phyloP scores from a whole-genome alignment of 305 asterid species.

The Rubia tinctorum region DNA sequence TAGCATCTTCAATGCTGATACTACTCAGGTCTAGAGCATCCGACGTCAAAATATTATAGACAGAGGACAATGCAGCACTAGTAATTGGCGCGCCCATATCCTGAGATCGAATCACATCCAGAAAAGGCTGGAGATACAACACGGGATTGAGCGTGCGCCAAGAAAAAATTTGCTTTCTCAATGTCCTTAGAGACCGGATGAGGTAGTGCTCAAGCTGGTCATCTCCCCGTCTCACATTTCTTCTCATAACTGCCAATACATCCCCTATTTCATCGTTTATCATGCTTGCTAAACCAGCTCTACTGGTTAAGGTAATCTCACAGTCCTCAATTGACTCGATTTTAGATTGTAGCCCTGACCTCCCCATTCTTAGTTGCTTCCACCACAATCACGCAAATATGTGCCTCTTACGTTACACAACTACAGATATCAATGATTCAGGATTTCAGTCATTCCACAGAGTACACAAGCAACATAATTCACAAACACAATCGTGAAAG shows the following conservation, averaged over 20 bases:
- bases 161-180: conserved; percentile 70
- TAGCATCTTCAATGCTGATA: conserved; percentile 71
- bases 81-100: conserved; percentile 95
- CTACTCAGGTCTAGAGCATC: conserved; percentile 73
- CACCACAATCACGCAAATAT: conserved; percentile 22
- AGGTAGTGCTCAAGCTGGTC: conserved; percentile 92
- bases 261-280: conserved; percentile 89
- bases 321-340: conserved; percentile 76
- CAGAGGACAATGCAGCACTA: conserved; percentile 83
- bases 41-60: conserved; percentile 82
- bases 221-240: conserved; percentile 95
- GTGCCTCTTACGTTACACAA: conserved; percentile 2
- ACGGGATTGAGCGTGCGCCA: conserved; percentile 78
- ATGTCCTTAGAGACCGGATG: conserved; percentile 78
- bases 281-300: conserved; percentile 71
- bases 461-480: neutral
- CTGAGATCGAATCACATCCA: conserved; percentile 87
- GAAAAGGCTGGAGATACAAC: conserved; percentile 90
- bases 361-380: conserved; percentile 52
- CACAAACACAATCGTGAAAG: too few relatives aligned
- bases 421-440: neutral
- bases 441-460: neutral
- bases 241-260: conserved; percentile 93
- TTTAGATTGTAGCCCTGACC: conserved; percentile 68
- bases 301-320: conserved; percentile 56